Evolutionary conservation across 768 basidiomycete species (phyloP).

Genomic region (Termitomyces sp.): DNA sequence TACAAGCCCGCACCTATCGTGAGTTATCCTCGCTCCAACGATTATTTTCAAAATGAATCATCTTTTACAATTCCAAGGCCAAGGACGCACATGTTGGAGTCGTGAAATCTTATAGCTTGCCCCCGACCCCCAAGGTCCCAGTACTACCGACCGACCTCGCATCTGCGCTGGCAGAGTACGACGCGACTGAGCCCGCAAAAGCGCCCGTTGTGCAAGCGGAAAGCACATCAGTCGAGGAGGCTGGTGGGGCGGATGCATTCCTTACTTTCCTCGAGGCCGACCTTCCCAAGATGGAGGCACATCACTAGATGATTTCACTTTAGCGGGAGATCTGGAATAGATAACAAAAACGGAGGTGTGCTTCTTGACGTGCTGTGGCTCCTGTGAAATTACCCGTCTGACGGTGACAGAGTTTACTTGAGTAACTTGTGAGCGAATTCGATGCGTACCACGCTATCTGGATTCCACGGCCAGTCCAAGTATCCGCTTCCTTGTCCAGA

Average conservation of each 20-base stretch:
- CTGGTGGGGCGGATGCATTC: slow-evolving; percentile 69
- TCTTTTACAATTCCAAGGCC: slow-evolving; percentile 42
- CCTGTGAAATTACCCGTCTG: neutral
- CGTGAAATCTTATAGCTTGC: slow-evolving; percentile 79
- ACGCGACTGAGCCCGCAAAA: slow-evolving; percentile 66
- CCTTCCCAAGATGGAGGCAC: slow-evolving; percentile 25
- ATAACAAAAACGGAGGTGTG: slow-evolving; percentile 1
- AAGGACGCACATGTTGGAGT: slow-evolving; percentile 86
- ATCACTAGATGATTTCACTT: slow-evolving; percentile 20
- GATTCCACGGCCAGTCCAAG: neutral
- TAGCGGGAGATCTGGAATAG: slow-evolving; percentile 12
- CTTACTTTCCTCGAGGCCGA: slow-evolving; percentile 80
- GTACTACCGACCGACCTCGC: slow-evolving; percentile 80
- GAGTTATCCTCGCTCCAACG: slow-evolving; percentile 27
- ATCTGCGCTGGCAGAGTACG: slow-evolving; percentile 83
- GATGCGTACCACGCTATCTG: neutral
- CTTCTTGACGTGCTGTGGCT: neutral
- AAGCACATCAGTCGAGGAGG: slow-evolving; percentile 33
- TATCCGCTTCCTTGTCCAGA: neutral
- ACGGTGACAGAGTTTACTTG: slow-evolving; percentile 6
- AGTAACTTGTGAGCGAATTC: neutral
- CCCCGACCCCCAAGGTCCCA: slow-evolving; percentile 71
- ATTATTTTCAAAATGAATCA: neutral
- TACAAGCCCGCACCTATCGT: slow-evolving; percentile 80
- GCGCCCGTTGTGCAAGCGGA: slow-evolving; percentile 30